These are phyloP conservation scores for Chalara sp. DNA, from an alignment of 2,329 filamentous ascomycete genomes.

Conservation along the genomic window DNA sequence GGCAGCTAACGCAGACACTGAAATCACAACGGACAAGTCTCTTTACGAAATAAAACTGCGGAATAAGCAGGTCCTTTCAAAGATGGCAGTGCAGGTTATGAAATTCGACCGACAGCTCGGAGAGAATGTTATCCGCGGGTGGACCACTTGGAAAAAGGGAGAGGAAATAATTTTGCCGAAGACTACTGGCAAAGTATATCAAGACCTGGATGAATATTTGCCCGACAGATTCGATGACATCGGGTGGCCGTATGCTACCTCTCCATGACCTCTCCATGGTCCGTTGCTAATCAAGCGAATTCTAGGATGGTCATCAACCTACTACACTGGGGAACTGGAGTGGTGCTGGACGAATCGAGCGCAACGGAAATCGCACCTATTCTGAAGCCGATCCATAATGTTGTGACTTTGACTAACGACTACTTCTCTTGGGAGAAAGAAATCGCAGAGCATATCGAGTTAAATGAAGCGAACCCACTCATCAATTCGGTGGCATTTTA, in stretches of 20 bases:
- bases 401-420: background rate
- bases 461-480: background rate
- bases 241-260: background rate
- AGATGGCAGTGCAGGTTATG: background rate
- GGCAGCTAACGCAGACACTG: background rate
- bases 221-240: background rate
- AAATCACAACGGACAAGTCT: background rate
- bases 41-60: background rate
- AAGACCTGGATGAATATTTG: background rate
- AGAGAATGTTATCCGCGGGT: background rate
- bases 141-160: background rate
- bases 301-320: background rate
- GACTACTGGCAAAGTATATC: background rate
- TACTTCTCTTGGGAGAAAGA: background rate
- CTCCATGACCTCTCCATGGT: background rate
- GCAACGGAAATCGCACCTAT: background rate
- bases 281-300: background rate
- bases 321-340: background rate
- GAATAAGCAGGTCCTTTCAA: background rate
- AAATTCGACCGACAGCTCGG: background rate
- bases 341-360: background rate
- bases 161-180: background rate
- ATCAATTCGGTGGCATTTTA: background rate
- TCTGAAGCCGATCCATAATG: background rate
- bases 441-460: background rate